Conservation (phyloP, 805 yeast species). For the Kazachstania psychrophila region DNA sequence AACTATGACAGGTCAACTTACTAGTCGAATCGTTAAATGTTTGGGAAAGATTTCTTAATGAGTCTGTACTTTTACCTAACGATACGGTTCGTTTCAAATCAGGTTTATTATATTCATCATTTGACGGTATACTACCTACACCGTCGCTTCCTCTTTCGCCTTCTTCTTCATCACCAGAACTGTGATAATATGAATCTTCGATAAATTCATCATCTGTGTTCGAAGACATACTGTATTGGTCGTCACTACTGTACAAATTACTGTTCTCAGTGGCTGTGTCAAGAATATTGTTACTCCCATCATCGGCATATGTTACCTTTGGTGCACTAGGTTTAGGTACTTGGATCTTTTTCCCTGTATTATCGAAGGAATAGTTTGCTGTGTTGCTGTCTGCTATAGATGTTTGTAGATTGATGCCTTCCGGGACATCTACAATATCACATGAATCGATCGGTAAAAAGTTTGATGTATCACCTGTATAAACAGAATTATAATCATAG, state of each 20-base stretch:
- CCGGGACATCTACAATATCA: constrained; percentile 31
- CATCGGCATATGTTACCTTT: not conserved
- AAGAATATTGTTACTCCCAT: not conserved
- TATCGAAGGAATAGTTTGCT: constrained; percentile 9
- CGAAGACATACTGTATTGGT: constrained; percentile 10
- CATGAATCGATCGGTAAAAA: constrained; percentile 29
- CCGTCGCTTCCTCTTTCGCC: constrained; percentile 8
- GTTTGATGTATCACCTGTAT: constrained; percentile 40
- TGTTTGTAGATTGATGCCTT: constrained; percentile 26
- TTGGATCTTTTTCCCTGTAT: not conserved
- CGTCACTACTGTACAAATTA: constrained; percentile 6
- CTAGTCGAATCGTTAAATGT: constrained; percentile 13
- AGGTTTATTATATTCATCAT: constrained; percentile 11
- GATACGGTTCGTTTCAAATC: constrained; percentile 22
- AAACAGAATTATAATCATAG: constrained; percentile 74
- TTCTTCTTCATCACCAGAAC: constrained; percentile 20
- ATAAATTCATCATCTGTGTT: constrained; percentile 16
- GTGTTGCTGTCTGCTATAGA: constrained; percentile 23
- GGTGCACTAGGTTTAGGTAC: too few relatives aligned
- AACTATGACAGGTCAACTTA: constrained; percentile 18
- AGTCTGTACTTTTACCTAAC: constrained; percentile 21
- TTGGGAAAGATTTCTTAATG: constrained; percentile 22
- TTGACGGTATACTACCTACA: constrained; percentile 4
- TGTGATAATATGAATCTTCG: constrained; percentile 19
- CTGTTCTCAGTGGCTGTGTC: not conserved